Evolutionary conservation across 2,329 filamentous ascomycete species (phyloP).

Genomic region (Dactylella cylindrospora): DNA sequence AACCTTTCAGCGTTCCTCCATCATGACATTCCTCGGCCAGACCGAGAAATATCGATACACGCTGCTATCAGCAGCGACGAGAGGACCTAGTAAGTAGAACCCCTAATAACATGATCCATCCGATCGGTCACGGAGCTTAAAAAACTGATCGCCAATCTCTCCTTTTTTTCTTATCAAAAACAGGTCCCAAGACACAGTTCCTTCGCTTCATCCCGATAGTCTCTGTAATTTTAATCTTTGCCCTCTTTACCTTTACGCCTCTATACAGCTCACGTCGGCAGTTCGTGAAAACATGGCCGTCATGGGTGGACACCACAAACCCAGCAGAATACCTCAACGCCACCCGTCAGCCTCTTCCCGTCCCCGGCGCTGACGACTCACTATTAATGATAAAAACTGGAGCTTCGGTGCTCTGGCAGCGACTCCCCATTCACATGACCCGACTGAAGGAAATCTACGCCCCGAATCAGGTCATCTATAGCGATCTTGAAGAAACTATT

Average conservation of each 20-base stretch:
- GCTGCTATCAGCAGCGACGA: slow-evolving; percentile 7
- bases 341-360: slow-evolving; percentile 10
- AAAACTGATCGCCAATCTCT: not conserved
- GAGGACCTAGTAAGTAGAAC: slow-evolving; percentile 14
- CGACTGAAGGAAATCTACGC: slow-evolving; percentile 57
- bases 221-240: slow-evolving; percentile 4
- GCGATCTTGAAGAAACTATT: slow-evolving; percentile 58
- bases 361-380: slow-evolving; percentile 52
- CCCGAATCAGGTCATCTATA: slow-evolving; percentile 60
- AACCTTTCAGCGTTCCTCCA: not conserved
- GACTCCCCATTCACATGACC: slow-evolving; percentile 61
- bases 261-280: slow-evolving; percentile 5
- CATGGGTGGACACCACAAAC: slow-evolving; percentile 24
- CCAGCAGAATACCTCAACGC: slow-evolving; percentile 34
- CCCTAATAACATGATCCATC: too few species aligned
- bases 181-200: slow-evolving; percentile 17
- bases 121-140: too few species aligned
- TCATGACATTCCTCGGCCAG: slow-evolving; percentile 19
- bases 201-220: slow-evolving; percentile 10
- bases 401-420: slow-evolving; percentile 59
- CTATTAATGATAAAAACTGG: slow-evolving; percentile 62
- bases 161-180: not conserved
- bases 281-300: slow-evolving; percentile 3
- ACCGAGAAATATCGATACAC: slow-evolving; percentile 25
- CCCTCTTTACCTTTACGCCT: slow-evolving; percentile 10